Evolutionary conservation across 345 rosid species (phyloP), one percentile per base, ranked within the genome.

Genomic region (Murraya koenigii): DNA sequence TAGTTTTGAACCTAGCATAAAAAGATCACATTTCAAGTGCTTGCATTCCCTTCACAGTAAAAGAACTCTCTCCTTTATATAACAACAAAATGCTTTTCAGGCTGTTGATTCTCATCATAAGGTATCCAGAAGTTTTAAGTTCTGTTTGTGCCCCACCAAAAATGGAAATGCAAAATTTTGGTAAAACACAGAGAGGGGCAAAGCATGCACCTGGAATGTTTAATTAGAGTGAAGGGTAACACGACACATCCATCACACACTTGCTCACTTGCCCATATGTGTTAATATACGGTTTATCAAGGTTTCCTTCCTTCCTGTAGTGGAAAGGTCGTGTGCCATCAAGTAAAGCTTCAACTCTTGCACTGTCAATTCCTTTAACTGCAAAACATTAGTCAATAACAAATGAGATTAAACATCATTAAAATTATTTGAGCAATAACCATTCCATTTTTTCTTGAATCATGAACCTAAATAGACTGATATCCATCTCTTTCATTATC

Each of bases 331-430:
- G 66, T 92, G 86, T 5, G 90, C 94, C 5, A 76, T 81, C 87
- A 96, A 83, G 87, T 94, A 94, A 69, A 78, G 55, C 89, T 89
- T 94, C 84, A 96, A 80, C 65, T 89, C 94, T 14, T 44, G 82
- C 26, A 94, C 94, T 1, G 95, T 94, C 87, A 94, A 85, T 78
- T 92, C 87, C 87, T 90, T 94, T 84, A 96, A 82, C 99, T 96
- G 92, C 82, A 80, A 74, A 65, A 66, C 11, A 7, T 8, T 22
- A 26, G 60, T 30, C 14, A 22, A 56, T 23, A 74, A 67, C 22
- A 3, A 49, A 59, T 15, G 20, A 71, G 32, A 80, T 75, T 28
- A 74, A 44, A 66, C 47, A 44, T 64, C 10, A 8, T 61, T 25
- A 28, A 28, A 71, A 56, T 10, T 10, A 28, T 47, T 47, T 41